phyloP scores from a whole-genome alignment of 768 basidiomycete species.

The Lentinula aciculospora region DNA sequence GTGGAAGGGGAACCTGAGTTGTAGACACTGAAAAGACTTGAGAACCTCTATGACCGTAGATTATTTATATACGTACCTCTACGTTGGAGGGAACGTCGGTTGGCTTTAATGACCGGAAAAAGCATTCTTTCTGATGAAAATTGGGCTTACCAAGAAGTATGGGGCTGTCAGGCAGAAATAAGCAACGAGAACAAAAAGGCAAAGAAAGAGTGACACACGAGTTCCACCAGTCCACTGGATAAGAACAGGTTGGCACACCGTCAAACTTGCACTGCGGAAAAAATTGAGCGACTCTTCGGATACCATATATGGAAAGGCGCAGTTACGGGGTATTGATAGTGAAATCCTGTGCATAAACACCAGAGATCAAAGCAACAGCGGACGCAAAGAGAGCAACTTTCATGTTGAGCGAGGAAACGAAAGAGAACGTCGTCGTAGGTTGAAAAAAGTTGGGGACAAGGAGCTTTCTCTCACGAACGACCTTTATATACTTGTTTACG shows the following conservation, averaged over 20 bases:
- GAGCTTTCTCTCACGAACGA: neutral
- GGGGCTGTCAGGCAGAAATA: constrained; percentile 35
- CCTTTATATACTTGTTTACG: neutral
- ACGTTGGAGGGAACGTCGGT: constrained; percentile 3
- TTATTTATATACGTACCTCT: constrained; percentile 29
- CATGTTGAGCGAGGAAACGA: constrained; percentile 30
- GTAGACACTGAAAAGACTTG: constrained; percentile 37
- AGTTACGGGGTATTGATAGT: constrained; percentile 72
- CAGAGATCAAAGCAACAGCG: constrained; percentile 12
- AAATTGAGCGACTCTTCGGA: neutral
- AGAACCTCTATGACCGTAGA: neutral
- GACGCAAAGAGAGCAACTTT: constrained; percentile 36
- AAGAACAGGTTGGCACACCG: constrained; percentile 53
- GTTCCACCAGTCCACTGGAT: constrained; percentile 54
- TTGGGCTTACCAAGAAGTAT: constrained; percentile 54
- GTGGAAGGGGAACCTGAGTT: constrained; percentile 43
- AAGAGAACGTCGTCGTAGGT: constrained; percentile 16
- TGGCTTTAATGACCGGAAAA: neutral
- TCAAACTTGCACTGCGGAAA: constrained; percentile 10
- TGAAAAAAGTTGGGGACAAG: constrained; percentile 17
- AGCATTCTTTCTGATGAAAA: neutral
- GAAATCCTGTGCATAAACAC: constrained; percentile 40
- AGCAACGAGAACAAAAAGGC: constrained; percentile 10
- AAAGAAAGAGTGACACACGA: constrained; percentile 30
- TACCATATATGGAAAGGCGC: neutral